Percentiles rank a stretch among this genome's conserved stretches.
These are phyloP conservation scores for Mycena sanguinolenta DNA, from an alignment of 768 basidiomycete species.

Conservation along the genomic window DNA sequence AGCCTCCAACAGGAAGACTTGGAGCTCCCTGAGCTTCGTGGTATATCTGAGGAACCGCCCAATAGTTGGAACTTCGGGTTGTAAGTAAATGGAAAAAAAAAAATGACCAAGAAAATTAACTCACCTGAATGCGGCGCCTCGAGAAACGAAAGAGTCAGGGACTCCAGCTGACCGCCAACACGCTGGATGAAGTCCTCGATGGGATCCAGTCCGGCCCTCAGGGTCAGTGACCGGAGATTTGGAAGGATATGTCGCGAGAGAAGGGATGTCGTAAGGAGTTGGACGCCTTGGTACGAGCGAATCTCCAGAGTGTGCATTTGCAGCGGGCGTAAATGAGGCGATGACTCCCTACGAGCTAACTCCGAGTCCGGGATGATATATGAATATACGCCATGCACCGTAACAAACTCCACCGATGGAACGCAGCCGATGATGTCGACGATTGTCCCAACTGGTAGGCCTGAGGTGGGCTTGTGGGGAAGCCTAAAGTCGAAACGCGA, in stretches of 20 bases:
- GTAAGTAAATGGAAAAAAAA: neutral
- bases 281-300: constrained; percentile 1
- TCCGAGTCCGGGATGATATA: constrained; percentile 2
- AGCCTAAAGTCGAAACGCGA: neutral
- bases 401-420: neutral
- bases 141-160: constrained; percentile 4
- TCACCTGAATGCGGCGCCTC: neutral
- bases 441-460: neutral
- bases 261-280: neutral
- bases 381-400: neutral
- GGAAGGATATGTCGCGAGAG: neutral
- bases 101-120: neutral
- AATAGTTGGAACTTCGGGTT: neutral
- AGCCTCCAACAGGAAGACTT: neutral
- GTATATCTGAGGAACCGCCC: constrained; percentile 1
- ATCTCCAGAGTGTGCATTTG: constrained; percentile 3
- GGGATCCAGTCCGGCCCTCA: constrained; percentile 3
- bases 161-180: neutral
- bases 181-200: constrained; percentile 4
- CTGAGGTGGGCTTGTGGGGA: neutral
- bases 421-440: neutral
- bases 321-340: neutral
- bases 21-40: neutral
- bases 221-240: neutral
- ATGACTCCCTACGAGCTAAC: neutral